phyloP scores from a whole-genome alignment of 2,329 filamentous ascomycete species.

The Paecilomyces variotii region DNA sequence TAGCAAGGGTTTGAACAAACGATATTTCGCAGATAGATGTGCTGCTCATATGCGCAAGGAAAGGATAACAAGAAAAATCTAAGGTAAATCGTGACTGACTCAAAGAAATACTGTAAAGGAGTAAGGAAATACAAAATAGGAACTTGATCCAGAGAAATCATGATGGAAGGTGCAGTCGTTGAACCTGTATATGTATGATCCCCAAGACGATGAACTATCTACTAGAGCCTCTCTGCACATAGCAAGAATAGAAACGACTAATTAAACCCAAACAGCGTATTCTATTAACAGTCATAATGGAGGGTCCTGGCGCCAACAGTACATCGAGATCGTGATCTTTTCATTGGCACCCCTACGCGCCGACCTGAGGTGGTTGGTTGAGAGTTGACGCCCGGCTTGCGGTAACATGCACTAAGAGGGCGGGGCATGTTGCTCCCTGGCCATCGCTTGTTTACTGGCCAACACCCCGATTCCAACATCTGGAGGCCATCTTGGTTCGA shows the following conservation, averaged over 20 bases:
- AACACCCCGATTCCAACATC: not conserved
- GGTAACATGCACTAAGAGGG: not conserved
- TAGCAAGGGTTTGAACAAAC: not conserved
- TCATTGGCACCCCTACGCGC: not conserved
- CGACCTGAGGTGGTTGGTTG: not conserved
- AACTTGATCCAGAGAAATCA: not conserved
- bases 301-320: not conserved
- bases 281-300: not conserved
- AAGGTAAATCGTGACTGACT: not conserved
- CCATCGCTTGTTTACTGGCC: not conserved
- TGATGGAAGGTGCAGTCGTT: not conserved
- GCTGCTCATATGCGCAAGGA: not conserved
- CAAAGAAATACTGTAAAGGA: not conserved
- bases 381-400: not conserved
- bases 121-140: not conserved
- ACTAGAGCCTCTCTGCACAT: not conserved
- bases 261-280: not conserved
- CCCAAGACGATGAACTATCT: not conserved
- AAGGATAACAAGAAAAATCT: not conserved
- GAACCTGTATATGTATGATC: conserved; percentile 1
- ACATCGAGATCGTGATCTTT: not conserved
- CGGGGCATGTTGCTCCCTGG: not conserved
- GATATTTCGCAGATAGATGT: not conserved
- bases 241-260: conserved; percentile 7
- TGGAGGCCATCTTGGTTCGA: not conserved